Conservation (phyloP, 2,329 filamentous ascomycete genomes). For the Talaromyces sp. region DNA sequence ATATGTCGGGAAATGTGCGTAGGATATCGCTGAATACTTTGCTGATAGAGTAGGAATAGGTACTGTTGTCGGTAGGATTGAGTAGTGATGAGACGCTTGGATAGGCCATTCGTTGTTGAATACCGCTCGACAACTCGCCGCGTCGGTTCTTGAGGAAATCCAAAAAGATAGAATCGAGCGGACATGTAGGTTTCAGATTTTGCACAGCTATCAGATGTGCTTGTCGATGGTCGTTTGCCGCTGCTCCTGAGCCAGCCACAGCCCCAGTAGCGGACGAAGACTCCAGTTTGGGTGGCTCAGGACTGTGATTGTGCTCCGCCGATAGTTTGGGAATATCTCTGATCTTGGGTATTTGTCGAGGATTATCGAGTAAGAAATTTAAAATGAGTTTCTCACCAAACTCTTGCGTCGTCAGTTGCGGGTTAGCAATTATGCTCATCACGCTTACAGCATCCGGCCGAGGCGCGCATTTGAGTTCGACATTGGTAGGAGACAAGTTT, state of each 20-base stretch:
- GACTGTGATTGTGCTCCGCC: constrained; percentile 25
- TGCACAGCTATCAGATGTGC: constrained; percentile 48
- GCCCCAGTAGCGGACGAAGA: constrained; percentile 17
- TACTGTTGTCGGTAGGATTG: constrained; percentile 60
- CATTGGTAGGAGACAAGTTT: constrained; percentile 30
- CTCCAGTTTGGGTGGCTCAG: constrained; percentile 25
- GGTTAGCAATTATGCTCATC: neutral
- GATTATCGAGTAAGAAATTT: constrained; percentile 66
- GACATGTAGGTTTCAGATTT: constrained; percentile 68
- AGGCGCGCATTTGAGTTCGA: constrained; percentile 8
- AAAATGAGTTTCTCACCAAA: constrained; percentile 65
- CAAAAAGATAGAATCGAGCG: constrained; percentile 73
- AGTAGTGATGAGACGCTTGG: constrained; percentile 76
- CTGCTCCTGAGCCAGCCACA: neutral
- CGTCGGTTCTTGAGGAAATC: constrained; percentile 71
- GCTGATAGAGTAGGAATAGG: constrained; percentile 70
- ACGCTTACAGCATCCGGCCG: constrained; percentile 10
- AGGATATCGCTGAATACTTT: constrained; percentile 84
- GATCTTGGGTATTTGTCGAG: constrained; percentile 54
- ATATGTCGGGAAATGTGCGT: constrained; percentile 76
- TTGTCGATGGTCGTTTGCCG: constrained; percentile 26
- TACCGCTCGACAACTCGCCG: constrained; percentile 60
- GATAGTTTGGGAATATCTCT: constrained; percentile 39
- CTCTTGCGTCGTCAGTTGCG: constrained; percentile 54
- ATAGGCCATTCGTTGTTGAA: constrained; percentile 68